These are phyloP conservation scores for Lentithecium fluviatile DNA, from an alignment of 495 filamentous ascomycete species.

Conservation along the genomic window DNA sequence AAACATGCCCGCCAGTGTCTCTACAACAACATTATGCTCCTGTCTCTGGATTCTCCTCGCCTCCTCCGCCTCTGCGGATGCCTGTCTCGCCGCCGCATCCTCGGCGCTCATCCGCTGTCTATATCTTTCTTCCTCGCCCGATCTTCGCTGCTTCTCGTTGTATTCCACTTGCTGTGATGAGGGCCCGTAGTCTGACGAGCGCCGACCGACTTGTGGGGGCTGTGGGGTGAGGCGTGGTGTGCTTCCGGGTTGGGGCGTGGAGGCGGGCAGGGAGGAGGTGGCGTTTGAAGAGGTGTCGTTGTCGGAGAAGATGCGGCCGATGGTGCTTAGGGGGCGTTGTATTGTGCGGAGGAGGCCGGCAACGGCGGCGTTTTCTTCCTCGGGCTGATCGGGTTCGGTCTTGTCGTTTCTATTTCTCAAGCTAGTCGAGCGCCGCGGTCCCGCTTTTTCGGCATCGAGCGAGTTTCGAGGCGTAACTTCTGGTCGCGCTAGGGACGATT, in stretches of 20 bases:
- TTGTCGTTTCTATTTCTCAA: slow-evolving; percentile 49
- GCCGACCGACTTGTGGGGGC: slow-evolving; percentile 39
- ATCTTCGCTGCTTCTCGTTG: slow-evolving; percentile 22
- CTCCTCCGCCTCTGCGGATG: slow-evolving; percentile 87
- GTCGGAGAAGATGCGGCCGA: slow-evolving; percentile 96
- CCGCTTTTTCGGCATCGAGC: slow-evolving; percentile 55
- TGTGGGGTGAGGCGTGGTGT: slow-evolving; percentile 61
- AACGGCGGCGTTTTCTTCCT: slow-evolving; percentile 73
- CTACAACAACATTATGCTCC: slow-evolving; percentile 88
- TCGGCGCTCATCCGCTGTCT: slow-evolving; percentile 60
- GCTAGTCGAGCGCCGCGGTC: slow-evolving; percentile 48
- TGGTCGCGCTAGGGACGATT: slow-evolving; percentile 55
- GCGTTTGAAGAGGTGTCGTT: slow-evolving; percentile 46
- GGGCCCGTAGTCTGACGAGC: slow-evolving; percentile 46
- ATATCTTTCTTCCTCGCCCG: slow-evolving; percentile 19
- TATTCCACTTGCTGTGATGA: slow-evolving; percentile 3
- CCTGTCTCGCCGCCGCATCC: slow-evolving; percentile 90
- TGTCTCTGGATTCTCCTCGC: slow-evolving; percentile 77
- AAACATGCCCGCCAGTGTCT: slow-evolving; percentile 90
- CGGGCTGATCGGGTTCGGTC: slow-evolving; percentile 43
- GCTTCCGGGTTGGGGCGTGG: slow-evolving; percentile 57
- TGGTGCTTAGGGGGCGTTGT: slow-evolving; percentile 84
- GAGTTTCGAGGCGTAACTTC: slow-evolving; percentile 57
- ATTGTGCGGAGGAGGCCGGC: slow-evolving; percentile 86
- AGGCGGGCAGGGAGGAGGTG: slow-evolving; percentile 37